These are phyloP conservation scores for Pugionium cornutum DNA, from an alignment of 345 rosid genomes.

Conservation along the genomic window DNA sequence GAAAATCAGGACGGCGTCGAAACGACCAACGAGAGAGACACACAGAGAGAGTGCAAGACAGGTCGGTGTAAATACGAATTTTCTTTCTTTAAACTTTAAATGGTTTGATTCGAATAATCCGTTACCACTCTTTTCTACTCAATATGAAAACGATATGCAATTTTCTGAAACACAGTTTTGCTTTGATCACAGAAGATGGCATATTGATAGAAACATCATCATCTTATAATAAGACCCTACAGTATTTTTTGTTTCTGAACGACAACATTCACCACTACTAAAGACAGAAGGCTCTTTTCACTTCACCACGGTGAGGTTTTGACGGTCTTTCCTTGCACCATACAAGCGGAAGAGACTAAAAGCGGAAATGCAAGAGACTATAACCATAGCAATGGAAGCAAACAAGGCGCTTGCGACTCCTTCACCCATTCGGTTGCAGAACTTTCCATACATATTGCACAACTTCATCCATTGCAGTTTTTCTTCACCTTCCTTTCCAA, in stretches of 20 bases:
- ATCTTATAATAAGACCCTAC: conserved; percentile 8
- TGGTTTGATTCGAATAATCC: too few relatives aligned
- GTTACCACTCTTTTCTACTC: too few relatives aligned
- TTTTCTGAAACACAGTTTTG: not conserved
- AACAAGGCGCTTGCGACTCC: conserved; percentile 59
- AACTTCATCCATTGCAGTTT: conserved; percentile 87
- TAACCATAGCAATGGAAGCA: conserved; percentile 56
- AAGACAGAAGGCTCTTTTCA: not conserved
- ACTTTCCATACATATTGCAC: conserved; percentile 75
- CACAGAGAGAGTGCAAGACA: not conserved
- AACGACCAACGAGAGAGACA: conserved; percentile 3
- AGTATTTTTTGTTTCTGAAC: conserved; percentile 8
- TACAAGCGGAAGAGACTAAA: conserved; percentile 83
- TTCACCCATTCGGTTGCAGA: conserved; percentile 69
- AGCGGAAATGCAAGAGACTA: conserved; percentile 65
- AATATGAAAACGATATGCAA: too few relatives aligned
- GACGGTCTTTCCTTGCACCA: conserved; percentile 43
- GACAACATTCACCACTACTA: conserved; percentile 13
- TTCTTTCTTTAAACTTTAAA: too few relatives aligned
- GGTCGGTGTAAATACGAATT: not conserved
- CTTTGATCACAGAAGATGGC: conserved; percentile 8
- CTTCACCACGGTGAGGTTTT: conserved; percentile 23
- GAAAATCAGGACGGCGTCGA: conserved; percentile 18
- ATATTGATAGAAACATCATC: conserved; percentile 8
- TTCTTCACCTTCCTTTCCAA: conserved; percentile 67